Percentiles rank a stretch among this genome's conserved stretches.
phyloP scores from a whole-genome alignment of 108 stramenopile genomes.

The Seminavis robusta region DNA sequence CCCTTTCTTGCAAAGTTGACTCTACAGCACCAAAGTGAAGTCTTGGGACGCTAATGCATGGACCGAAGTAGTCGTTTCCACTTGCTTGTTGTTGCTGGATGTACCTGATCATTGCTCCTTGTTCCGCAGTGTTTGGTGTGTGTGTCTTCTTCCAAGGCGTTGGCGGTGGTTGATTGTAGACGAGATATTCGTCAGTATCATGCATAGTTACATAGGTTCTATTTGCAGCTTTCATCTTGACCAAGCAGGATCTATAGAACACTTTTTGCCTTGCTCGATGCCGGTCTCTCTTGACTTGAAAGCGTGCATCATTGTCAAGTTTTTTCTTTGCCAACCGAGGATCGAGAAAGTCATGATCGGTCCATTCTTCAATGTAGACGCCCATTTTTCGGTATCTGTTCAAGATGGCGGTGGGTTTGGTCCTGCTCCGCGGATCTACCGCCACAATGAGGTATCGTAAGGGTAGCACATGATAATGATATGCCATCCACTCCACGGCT shows the following conservation, averaged over 20 bases:
- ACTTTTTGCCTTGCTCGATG: conserved; percentile 51
- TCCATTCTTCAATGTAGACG: conserved; percentile 31
- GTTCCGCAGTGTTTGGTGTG: conserved; percentile 28
- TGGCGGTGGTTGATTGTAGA: conserved; percentile 45
- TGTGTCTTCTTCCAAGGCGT: conserved; percentile 16
- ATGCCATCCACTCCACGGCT: conserved; percentile 55
- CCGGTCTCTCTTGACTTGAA: conserved; percentile 35
- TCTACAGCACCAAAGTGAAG: conserved; percentile 39
- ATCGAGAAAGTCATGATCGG: conserved; percentile 23
- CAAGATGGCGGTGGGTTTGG: conserved; percentile 28
- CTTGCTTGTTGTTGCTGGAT: conserved; percentile 31
- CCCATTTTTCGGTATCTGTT: conserved; percentile 37
- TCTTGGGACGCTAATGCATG: conserved; percentile 43
- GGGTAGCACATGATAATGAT: conserved; percentile 71
- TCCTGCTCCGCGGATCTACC: conserved; percentile 56
- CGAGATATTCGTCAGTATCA: conserved; percentile 50
- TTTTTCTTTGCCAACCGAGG: conserved; percentile 4
- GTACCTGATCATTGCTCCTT: conserved; percentile 30
- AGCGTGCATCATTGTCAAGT: conserved; percentile 20
- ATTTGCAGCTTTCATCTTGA: conserved; percentile 13
- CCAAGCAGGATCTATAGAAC: conserved; percentile 34
- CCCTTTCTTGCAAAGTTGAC: conserved; percentile 7
- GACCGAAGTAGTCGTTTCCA: conserved; percentile 18
- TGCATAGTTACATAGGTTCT: conserved; percentile 40
- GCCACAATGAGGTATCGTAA: conserved; percentile 55